Evolutionary conservation across 768 basidiomycete species (phyloP), one percentile per base, ranked within the genome.

Genomic region (Macrolepiota albuminosa): DNA sequence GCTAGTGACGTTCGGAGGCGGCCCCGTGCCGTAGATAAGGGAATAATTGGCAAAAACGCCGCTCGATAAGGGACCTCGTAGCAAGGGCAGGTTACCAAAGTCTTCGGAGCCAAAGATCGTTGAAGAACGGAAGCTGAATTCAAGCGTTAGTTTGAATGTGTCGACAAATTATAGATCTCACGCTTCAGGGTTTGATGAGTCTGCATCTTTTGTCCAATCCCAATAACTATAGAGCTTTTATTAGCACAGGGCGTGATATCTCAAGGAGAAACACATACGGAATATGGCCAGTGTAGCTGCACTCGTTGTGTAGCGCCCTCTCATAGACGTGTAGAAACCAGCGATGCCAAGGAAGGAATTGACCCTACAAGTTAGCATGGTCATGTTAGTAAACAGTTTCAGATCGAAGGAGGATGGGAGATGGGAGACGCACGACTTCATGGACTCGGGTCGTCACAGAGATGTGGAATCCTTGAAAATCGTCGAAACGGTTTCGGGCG

Each of bases 201-300:
- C 72, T 1, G 70, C 66, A 56, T 78, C 77, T 34, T 63, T 66
- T 4, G 72, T 73, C 76, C 76, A 77, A 52, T 78, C 71, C 76
- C 76, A 79, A 46, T 75, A 78, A 7, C 76, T 78, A 36, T 5
- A 43, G 2, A 26, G 0, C 7, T 9, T 9, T 16, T 0, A n/a
- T 36, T 1, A 56, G n/a, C 1, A 33, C 11, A 6, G 36, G 10
- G 1, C 10, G 5, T n/a, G 14, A 33, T 11, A 50, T 18, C 4
- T 1, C 10, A 5, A 6, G 21, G 3, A 5, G 16, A 0, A 54
- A 29, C 8, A 60, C 62, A 48, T 58, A 72, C 66, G 71, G 69
- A 10, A 66, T 58, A 37, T 66, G 63, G 9, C 70, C 73, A 16
- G 7, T 49, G 43, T 70, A 72, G 9, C 63, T 64, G 47, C 72